These are phyloP conservation scores for Syncephalastrum racemosum DNA, from an alignment of 371 early-diverging fungal genomes.

Conservation along the genomic window DNA sequence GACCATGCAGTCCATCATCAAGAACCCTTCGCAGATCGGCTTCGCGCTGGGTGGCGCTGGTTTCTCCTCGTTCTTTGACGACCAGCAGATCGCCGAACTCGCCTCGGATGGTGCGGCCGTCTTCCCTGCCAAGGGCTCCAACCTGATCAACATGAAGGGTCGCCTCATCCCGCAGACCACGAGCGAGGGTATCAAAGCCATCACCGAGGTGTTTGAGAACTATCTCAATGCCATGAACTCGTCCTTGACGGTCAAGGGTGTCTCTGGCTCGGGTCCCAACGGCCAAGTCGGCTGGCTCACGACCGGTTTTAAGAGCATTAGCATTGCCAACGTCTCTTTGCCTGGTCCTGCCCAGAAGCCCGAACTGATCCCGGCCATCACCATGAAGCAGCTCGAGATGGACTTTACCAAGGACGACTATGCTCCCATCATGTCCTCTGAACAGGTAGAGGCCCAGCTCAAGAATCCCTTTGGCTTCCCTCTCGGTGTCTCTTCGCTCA, in stretches of 20 bases:
- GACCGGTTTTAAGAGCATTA: constrained; percentile 53
- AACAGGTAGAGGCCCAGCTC: constrained; percentile 46
- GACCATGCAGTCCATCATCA: constrained; percentile 46
- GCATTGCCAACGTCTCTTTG: constrained; percentile 50
- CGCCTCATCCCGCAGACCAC: constrained; percentile 49
- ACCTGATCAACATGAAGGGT: constrained; percentile 49
- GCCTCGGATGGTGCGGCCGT: constrained; percentile 34
- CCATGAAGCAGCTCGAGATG: constrained; percentile 47
- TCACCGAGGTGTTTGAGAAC: constrained; percentile 54
- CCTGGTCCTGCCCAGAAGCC: constrained; percentile 22
- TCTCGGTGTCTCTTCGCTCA: constrained; percentile 44
- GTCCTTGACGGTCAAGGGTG: constrained; percentile 50
- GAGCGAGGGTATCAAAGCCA: constrained; percentile 48
- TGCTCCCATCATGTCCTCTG: constrained; percentile 47
- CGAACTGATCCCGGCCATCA: constrained; percentile 21
- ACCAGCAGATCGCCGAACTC: constrained; percentile 36
- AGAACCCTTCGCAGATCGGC: constrained; percentile 58
- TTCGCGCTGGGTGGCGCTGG: constrained; percentile 42
- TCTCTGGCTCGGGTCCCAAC: constrained; percentile 49
- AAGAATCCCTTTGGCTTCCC: constrained; percentile 63
- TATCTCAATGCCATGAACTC: constrained; percentile 51
- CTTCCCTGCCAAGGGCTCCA: constrained; percentile 34
- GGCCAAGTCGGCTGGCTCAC: constrained; percentile 61
- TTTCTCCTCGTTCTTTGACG: constrained; percentile 30
- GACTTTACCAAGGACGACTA: constrained; percentile 56